These are phyloP conservation scores for Xylaria nigripes DNA, from an alignment of 495 filamentous ascomycete species.

Conservation along the genomic window DNA sequence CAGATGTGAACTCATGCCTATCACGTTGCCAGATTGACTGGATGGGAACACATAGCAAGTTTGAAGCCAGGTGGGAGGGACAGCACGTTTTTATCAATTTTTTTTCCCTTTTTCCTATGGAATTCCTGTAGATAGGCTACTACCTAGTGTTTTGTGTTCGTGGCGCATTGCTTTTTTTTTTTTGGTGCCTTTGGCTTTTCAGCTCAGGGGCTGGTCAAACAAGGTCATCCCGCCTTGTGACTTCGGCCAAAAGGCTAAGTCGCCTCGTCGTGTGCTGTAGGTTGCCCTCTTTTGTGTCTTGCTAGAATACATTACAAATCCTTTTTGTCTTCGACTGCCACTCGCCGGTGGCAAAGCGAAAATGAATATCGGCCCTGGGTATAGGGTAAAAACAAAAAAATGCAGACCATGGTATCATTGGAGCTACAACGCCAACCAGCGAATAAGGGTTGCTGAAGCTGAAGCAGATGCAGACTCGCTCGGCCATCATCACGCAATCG, in stretches of 20 bases:
- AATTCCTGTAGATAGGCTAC: constrained; percentile 20
- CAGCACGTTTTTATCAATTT: constrained; percentile 24
- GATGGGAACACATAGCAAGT: no score
- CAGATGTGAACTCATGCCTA: no score
- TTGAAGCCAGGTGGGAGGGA: no score
- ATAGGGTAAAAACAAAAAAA: constrained; percentile 25
- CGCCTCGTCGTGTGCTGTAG: constrained; percentile 10
- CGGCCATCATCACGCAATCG: neutral
- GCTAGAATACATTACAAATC: constrained; percentile 25
- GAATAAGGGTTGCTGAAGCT: constrained; percentile 6
- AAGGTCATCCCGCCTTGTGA: constrained; percentile 14
- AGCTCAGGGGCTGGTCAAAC: neutral
- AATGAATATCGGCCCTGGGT: constrained; percentile 19
- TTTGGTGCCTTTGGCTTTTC: constrained; percentile 7
- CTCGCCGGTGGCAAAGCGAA: constrained; percentile 22
- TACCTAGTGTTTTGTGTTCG: constrained; percentile 18
- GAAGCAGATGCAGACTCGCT: constrained; percentile 5
- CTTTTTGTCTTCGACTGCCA: constrained; percentile 7
- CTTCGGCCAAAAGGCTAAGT: constrained; percentile 3
- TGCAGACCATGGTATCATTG: constrained; percentile 33
- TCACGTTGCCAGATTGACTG: no score
- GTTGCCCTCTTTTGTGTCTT: constrained; percentile 27
- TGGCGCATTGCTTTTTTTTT: constrained; percentile 22
- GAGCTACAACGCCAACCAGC: constrained; percentile 28
- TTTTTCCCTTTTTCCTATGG: constrained; percentile 6